Evolutionary conservation across 768 basidiomycete species (phyloP), one percentile per base, ranked within the genome.

Genomic region (Lactarius tabidus): DNA sequence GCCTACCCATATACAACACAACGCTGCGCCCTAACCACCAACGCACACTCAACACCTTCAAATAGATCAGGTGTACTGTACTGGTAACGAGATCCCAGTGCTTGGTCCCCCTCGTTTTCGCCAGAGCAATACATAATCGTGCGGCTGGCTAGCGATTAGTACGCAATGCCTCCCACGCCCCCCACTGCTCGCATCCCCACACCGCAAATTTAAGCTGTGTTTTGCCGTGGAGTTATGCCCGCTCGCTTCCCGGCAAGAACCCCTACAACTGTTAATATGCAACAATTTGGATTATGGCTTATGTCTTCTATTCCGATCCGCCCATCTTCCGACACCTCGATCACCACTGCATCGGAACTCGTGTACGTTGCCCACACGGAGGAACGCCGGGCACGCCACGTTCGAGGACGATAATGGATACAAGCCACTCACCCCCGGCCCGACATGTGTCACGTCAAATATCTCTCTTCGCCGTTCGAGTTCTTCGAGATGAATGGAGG

Each of bases 331-430:
- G 62, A 57, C 12, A 9, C 45, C 36, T 52, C 54, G 64, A 65
- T 65, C 60, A 29, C 64, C 64, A 61, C 64, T 41, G 59, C 64
- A 61, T 65, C 60, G 64, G 59, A 17, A 43, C 52, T 54, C 17
- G 54, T 48, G 20, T 38, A 60, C 41, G 57, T 58, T 39, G 17
- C 29, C 57, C 36, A 51, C 36, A 51, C 23, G 23, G 26, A 31
- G 53, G 9, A 18, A 12, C 35, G n/a, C n/a, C 43, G 43, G n/a
- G 45, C 45, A 48, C 23, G 45, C 14, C 45, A 36, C n/a, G 29
- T 45, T 59, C 26, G 18, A 45, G 41, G 54, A 59, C 31, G 41
- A 52, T 58, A 26, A 51, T 36, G 9, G 53, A 54, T 41, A 45
- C 43, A 33, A 33, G 29, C 43, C 36, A 8, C 31, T 52, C 48